These are phyloP conservation scores for Solanum aculeatissimum DNA, from an alignment of 305 asterid species.

Conservation along the genomic window DNA sequence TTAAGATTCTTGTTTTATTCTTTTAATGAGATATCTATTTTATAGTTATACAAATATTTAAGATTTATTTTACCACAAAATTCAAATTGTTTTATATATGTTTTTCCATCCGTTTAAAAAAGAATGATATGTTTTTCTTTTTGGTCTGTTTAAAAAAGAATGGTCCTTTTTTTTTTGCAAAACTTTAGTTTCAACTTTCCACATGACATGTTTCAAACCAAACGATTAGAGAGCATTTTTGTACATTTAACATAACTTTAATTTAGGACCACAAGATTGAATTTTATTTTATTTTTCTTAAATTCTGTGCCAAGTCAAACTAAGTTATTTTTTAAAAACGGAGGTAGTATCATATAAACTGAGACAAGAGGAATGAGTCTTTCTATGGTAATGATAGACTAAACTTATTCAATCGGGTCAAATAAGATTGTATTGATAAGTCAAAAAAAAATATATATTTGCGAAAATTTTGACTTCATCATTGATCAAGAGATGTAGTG, in stretches of 20 bases:
- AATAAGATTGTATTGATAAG: background rate
- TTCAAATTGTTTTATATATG: background rate
- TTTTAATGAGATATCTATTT: background rate
- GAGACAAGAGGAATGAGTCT: background rate
- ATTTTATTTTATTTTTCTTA: no score
- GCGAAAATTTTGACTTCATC: background rate
- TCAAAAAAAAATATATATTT: background rate
- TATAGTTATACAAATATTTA: background rate
- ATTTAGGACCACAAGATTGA: no score
- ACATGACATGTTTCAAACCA: no score
- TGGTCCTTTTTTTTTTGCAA: no score
- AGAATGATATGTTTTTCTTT: no score
- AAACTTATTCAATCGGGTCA: background rate
- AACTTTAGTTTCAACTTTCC: no score
- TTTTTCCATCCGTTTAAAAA: no score
- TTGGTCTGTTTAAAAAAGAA: no score
- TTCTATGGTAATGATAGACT: background rate
- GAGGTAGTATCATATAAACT: background rate
- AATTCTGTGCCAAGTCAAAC: no score
- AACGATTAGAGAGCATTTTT: no score
- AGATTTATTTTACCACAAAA: background rate
- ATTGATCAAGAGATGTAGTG: background rate
- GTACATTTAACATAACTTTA: no score
- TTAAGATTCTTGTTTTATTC: background rate
- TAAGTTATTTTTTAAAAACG: no score